Conservation (phyloP, 768 basidiomycete genomes). For the Kondoa malvinella region DNA sequence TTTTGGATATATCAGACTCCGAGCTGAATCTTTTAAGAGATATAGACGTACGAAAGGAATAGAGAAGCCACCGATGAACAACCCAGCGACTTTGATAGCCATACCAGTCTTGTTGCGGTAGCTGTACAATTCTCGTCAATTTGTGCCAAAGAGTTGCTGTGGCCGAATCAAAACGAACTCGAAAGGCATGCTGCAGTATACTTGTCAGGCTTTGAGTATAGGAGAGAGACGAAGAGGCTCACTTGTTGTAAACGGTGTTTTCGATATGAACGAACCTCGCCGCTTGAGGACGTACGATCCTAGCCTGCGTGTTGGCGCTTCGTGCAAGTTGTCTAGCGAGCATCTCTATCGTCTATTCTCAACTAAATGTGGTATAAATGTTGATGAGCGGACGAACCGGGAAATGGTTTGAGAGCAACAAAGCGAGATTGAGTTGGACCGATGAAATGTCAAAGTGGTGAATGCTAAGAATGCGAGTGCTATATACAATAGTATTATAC, state of each 20-base stretch:
- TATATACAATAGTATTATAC: background rate
- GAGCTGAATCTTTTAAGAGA: background rate
- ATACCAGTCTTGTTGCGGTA: constrained; percentile 14
- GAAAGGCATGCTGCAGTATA: background rate
- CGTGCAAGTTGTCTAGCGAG: background rate
- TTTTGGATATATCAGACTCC: background rate
- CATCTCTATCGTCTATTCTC: background rate
- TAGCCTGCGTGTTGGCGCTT: background rate
- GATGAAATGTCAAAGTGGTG: background rate
- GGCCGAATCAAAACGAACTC: background rate
- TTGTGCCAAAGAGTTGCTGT: background rate
- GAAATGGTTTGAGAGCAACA: background rate
- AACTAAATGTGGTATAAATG: too few species aligned
- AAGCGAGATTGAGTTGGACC: background rate
- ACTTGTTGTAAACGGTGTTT: background rate
- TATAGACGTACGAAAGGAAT: constrained; percentile 3
- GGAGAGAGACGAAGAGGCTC: background rate
- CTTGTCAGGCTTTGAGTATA: background rate
- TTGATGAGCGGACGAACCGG: too few species aligned
- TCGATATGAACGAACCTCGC: background rate
- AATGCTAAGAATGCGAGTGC: background rate
- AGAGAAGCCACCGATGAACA: constrained; percentile 17
- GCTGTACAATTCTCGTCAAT: background rate
- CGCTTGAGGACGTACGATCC: background rate
- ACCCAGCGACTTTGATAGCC: constrained; percentile 9